Conservation (phyloP, 192 early-diverging fungal genomes). For the Phlyctochytrium arcticum region DNA sequence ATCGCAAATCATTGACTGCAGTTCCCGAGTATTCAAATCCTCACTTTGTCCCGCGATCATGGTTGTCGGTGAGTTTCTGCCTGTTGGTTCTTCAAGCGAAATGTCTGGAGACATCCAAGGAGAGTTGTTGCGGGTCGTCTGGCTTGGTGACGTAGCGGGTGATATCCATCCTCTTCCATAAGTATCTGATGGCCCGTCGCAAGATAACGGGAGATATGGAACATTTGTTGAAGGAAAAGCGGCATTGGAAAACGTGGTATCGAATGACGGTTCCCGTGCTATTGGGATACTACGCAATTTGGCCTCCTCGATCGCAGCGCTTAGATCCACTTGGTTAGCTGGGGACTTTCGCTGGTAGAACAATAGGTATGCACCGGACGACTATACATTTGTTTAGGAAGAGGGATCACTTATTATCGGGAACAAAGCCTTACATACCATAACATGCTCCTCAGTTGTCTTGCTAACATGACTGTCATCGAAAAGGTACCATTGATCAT, state of each 20-base stretch:
- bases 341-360: slow-evolving; percentile 52
- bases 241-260: too few relatives aligned
- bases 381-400: slow-evolving; percentile 38
- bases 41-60: too few relatives aligned
- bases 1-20: too few relatives aligned
- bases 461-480: slow-evolving; percentile 66
- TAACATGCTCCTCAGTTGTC: slow-evolving; percentile 22
- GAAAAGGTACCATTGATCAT: slow-evolving; percentile 74
- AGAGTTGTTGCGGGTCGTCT: slow-evolving; percentile 24
- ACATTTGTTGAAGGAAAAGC: too few relatives aligned
- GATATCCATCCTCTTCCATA: slow-evolving; percentile 17
- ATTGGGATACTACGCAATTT: too few relatives aligned
- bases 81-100: background rate
- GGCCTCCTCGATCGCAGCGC: background rate
- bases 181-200: slow-evolving; percentile 5
- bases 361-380: slow-evolving; percentile 56
- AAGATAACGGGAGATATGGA: background rate
- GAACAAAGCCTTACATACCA: slow-evolving; percentile 28
- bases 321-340: background rate
- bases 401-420: too few relatives aligned
- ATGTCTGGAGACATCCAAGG: background rate
- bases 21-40: too few relatives aligned
- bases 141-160: slow-evolving; percentile 11
- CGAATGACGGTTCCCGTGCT: too few relatives aligned
- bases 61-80: too few relatives aligned